Conservation (phyloP, 1,139 yeast species). For the Meyerozyma carpophila region DNA sequence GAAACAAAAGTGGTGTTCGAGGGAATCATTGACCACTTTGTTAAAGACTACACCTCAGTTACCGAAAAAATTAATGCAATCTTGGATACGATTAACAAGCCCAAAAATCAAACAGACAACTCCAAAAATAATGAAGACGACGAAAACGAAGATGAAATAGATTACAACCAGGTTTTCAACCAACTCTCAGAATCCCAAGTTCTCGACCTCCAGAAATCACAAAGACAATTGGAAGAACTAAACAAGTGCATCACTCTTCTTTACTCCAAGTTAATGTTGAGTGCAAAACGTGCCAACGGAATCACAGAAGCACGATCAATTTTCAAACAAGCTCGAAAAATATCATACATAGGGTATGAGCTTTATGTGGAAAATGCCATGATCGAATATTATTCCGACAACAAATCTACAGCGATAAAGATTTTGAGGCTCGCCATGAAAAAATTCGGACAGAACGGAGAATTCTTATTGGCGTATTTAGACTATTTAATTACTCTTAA, state of each 20-base stretch:
- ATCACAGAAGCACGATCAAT: slow-evolving; percentile 69
- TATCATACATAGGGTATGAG: slow-evolving; percentile 58
- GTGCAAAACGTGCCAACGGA: slow-evolving; percentile 57
- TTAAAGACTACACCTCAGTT: slow-evolving; percentile 24
- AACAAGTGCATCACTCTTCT: slow-evolving; percentile 41
- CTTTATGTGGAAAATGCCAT: slow-evolving; percentile 78
- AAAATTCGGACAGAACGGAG: slow-evolving; percentile 50
- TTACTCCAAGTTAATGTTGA: slow-evolving; percentile 55
- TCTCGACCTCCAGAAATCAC: slow-evolving; percentile 18
- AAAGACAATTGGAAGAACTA: slow-evolving; percentile 16
- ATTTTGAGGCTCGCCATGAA: slow-evolving; percentile 80
- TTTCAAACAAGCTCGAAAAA: slow-evolving; percentile 54
- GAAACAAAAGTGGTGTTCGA: slow-evolving; percentile 52
- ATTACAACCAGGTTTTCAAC: slow-evolving; percentile 12
- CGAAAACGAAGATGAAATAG: slow-evolving; percentile 9
- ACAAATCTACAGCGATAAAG: slow-evolving; percentile 65
- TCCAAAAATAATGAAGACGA: slow-evolving; percentile 5
- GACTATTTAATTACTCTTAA: slow-evolving; percentile 66
- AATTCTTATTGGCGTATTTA: slow-evolving; percentile 64
- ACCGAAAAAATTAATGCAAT: slow-evolving; percentile 12
- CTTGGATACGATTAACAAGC: slow-evolving; percentile 17
- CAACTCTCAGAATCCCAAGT: slow-evolving; percentile 24
- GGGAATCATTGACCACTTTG: slow-evolving; percentile 39
- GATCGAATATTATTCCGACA: slow-evolving; percentile 68
- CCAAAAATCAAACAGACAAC: slow-evolving; percentile 2